phyloP scores from a whole-genome alignment of 768 basidiomycete genomes.

The Podaxis mareebaensis region DNA sequence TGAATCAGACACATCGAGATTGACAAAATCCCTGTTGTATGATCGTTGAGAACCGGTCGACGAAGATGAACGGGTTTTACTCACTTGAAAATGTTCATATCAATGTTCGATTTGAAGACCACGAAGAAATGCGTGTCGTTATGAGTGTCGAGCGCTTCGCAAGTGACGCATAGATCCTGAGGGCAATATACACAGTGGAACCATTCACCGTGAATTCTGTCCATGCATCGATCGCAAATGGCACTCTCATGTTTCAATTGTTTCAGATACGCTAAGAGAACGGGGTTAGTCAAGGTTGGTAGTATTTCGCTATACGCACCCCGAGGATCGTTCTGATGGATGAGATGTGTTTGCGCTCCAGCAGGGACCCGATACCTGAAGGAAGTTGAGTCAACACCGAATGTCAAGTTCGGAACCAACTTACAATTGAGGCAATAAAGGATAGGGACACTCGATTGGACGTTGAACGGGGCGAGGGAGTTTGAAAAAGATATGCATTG shows the following conservation, averaged over 20 bases:
- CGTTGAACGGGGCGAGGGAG: slow-evolving; percentile 76
- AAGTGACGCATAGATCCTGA: slow-evolving; percentile 83
- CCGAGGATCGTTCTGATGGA: slow-evolving; percentile 49
- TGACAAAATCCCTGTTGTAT: slow-evolving; percentile 46
- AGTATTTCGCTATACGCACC: slow-evolving; percentile 37
- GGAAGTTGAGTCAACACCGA: slow-evolving; percentile 15
- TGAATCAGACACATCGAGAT: slow-evolving; percentile 55
- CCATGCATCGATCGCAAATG: slow-evolving; percentile 86
- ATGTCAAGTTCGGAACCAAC: slow-evolving; percentile 22
- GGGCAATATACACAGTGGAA: slow-evolving; percentile 87
- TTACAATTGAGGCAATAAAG: slow-evolving; percentile 72
- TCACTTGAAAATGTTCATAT: slow-evolving; percentile 75
- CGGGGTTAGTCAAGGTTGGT: not conserved
- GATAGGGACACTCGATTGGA: slow-evolving; percentile 46
- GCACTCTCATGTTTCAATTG: slow-evolving; percentile 64
- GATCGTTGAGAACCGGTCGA: slow-evolving; percentile 15
- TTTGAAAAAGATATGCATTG: slow-evolving; percentile 87
- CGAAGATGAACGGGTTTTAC: slow-evolving; percentile 21
- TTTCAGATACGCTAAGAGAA: slow-evolving; percentile 57
- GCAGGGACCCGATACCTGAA: slow-evolving; percentile 64
- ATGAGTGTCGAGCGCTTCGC: slow-evolving; percentile 81
- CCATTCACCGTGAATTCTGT: slow-evolving; percentile 84
- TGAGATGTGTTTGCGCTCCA: slow-evolving; percentile 48
- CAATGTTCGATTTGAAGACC: slow-evolving; percentile 84
- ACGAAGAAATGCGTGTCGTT: slow-evolving; percentile 82